Evolutionary conservation across 2,329 filamentous ascomycete species (phyloP).

Genomic region (Rasamsonia emersonii): DNA sequence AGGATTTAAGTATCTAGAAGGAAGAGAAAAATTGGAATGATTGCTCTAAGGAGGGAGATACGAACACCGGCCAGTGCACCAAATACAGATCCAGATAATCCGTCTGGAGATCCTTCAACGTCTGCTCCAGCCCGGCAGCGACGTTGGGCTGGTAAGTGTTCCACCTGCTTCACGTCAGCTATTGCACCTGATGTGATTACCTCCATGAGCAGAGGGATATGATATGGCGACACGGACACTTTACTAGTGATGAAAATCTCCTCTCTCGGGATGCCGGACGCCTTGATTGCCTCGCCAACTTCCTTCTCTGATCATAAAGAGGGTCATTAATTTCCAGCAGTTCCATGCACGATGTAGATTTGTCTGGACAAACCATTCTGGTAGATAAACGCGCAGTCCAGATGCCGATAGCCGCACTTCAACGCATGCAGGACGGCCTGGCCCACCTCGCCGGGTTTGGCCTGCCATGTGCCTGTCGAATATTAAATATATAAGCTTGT

Average conservation of each 20-base stretch:
- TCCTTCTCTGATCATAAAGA: too few species aligned
- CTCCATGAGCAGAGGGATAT: slow-evolving; percentile 12
- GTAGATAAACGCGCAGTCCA: slow-evolving; percentile 39
- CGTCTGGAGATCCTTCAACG: slow-evolving; percentile 41
- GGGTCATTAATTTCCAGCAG: too few species aligned
- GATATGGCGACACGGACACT: slow-evolving; percentile 1
- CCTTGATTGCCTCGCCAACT: slow-evolving; percentile 25
- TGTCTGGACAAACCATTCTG: slow-evolving; percentile 15
- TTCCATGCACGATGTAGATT: too few species aligned
- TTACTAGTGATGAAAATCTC: slow-evolving; percentile 19
- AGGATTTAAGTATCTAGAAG: slow-evolving; percentile 12
- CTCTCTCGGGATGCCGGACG: slow-evolving; percentile 22
- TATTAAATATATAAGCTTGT: not conserved
- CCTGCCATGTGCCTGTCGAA: slow-evolving; percentile 14
- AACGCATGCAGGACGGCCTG: slow-evolving; percentile 42
- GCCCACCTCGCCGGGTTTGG: slow-evolving; percentile 37
- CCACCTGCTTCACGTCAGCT: slow-evolving; percentile 44
- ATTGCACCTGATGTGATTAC: slow-evolving; percentile 2
- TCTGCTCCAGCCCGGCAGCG: slow-evolving; percentile 40
- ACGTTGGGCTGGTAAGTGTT: slow-evolving; percentile 48
- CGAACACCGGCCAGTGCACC: slow-evolving; percentile 2
- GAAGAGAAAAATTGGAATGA: slow-evolving; percentile 34
- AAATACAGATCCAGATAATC: slow-evolving; percentile 47
- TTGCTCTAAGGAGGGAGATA: too few species aligned
- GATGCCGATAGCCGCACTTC: slow-evolving; percentile 27